Percentiles rank a stretch among this genome's conserved stretches.
phyloP scores from a whole-genome alignment of 2,329 filamentous ascomycete species.

The Clarireedia monteithiana region DNA sequence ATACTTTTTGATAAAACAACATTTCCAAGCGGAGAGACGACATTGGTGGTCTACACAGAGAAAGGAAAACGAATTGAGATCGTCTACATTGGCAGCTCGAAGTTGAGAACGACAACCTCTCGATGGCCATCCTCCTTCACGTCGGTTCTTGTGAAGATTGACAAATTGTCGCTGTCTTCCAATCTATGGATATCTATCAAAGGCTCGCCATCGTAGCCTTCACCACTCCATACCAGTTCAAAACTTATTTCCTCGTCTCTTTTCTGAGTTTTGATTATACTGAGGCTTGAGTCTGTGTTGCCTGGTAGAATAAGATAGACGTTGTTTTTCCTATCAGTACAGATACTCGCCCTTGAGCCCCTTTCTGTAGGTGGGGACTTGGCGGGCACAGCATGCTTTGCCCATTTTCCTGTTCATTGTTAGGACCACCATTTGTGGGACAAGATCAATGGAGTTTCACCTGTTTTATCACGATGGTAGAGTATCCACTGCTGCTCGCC shows the following conservation, averaged over 20 bases:
- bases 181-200: constrained; percentile 18
- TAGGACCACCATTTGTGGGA: background rate
- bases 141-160: constrained; percentile 20
- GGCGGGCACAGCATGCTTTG: constrained; percentile 9
- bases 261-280: constrained; percentile 12
- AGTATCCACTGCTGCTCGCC: constrained; percentile 18
- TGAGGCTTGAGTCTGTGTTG: constrained; percentile 19
- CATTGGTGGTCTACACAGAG: background rate
- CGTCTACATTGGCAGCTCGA: background rate
- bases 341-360: constrained; percentile 18
- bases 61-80: background rate
- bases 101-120: constrained; percentile 19
- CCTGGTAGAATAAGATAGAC: constrained; percentile 19
- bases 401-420: constrained; percentile 17
- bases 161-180: constrained; percentile 16
- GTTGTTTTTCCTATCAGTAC: constrained; percentile 14
- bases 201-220: constrained; percentile 23
- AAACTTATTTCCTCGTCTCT: constrained; percentile 7
- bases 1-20: constrained; percentile 88
- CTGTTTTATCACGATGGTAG: constrained; percentile 15
- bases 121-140: constrained; percentile 3
- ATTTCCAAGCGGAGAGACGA: background rate
- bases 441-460: constrained; percentile 3
- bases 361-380: constrained; percentile 16
- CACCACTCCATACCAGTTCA: constrained; percentile 14